A percentile compares a stretch with the other conserved stretches of the same genome.
phyloP scores from a whole-genome alignment of 169 alveolate species.

The Babesia gibsoni region DNA sequence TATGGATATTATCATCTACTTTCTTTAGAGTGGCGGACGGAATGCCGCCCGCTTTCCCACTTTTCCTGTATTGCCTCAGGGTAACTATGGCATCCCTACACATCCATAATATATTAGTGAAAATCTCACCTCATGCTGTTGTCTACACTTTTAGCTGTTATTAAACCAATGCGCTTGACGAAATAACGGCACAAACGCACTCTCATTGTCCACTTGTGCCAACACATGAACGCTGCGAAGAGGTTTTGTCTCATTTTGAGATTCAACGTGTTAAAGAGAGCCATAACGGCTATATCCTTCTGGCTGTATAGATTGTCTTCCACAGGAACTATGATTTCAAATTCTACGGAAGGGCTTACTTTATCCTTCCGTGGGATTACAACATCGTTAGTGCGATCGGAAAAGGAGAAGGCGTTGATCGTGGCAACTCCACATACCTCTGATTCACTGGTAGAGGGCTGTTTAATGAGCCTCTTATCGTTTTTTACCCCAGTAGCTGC shows the following conservation, averaged over 20 bases:
- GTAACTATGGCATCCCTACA: constrained; percentile 10
- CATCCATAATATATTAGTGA: not conserved
- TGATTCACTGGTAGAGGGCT: not conserved
- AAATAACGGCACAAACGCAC: constrained; percentile 1
- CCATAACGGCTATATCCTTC: not conserved
- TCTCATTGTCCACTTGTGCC: not conserved
- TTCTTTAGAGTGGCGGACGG: too few relatives aligned
- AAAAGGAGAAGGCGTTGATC: constrained; percentile 11
- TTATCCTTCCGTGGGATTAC: not conserved
- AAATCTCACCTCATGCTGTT: constrained; percentile 7
- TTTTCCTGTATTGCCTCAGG: constrained; percentile 9
- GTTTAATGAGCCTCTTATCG: not conserved
- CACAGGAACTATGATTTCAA: not conserved
- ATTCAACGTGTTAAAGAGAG: constrained; percentile 4
- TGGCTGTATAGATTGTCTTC: not conserved
- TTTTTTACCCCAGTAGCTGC: not conserved
- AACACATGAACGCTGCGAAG: not conserved
- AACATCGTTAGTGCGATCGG: not conserved
- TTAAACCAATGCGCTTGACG: not conserved
- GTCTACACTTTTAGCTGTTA: not conserved
- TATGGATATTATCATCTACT: too few relatives aligned
- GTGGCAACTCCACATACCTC: not conserved
- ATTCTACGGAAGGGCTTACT: not conserved
- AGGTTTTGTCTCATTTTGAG: constrained; percentile 15
- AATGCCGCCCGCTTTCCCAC: too few relatives aligned